These are phyloP conservation scores for Hyaloscypha hepaticicola DNA, from an alignment of 495 filamentous ascomycete genomes.

Conservation along the genomic window DNA sequence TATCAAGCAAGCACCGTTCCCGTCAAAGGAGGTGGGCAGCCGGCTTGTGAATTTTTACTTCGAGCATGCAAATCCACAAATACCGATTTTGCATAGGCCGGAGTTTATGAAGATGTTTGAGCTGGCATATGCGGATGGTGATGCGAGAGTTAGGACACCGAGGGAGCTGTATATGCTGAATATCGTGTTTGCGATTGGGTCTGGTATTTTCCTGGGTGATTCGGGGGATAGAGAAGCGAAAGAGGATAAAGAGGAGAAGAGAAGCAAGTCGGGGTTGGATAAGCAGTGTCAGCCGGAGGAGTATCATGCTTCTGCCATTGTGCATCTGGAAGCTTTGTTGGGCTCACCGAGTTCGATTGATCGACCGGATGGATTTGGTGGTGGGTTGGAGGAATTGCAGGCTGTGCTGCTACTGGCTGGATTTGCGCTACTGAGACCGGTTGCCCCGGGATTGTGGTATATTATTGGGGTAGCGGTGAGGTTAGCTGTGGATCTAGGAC, in stretches of 20 bases:
- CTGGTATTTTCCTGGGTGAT: conserved; percentile 84
- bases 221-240: conserved; percentile 37
- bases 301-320: conserved; percentile 91
- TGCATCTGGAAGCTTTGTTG: conserved; percentile 86
- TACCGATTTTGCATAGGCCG: conserved; percentile 82
- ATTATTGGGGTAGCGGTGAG: conserved; percentile 92
- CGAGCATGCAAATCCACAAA: conserved; percentile 92
- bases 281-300: conserved; percentile 87
- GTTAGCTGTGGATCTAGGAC: conserved; percentile 83
- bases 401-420: conserved; percentile 86
- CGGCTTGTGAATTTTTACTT: conserved; percentile 83
- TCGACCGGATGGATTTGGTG: conserved; percentile 60
- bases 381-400: conserved; percentile 87
- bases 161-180: conserved; percentile 89
- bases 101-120: conserved; percentile 88
- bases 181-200: conserved; percentile 97
- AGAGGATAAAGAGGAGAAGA: conserved; percentile 34
- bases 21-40: conserved; percentile 67
- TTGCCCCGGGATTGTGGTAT: conserved; percentile 94
- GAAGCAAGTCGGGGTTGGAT: conserved; percentile 20
- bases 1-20: conserved; percentile 83
- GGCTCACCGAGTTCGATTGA: conserved; percentile 60
- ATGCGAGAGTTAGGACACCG: conserved; percentile 68
- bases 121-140: conserved; percentile 63
- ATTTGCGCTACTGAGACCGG: conserved; percentile 85